phyloP scores from a whole-genome alignment of 345 rosid species.

The Ceriops zippeliana region DNA sequence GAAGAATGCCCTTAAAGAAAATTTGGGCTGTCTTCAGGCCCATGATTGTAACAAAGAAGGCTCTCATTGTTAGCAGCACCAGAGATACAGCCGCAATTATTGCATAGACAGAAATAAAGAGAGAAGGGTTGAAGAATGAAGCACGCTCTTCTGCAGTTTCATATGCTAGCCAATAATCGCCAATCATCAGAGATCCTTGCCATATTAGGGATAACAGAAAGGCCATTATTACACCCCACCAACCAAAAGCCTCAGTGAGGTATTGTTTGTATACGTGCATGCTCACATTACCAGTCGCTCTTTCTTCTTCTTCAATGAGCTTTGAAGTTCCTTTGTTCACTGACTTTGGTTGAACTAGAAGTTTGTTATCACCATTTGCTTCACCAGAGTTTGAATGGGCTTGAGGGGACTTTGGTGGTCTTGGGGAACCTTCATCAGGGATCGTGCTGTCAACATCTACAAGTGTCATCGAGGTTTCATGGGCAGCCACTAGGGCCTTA shows the following conservation, averaged over 20 bases:
- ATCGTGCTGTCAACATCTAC: conserved; percentile 51
- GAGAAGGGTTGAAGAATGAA: conserved; percentile 43
- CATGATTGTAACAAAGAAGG: conserved; percentile 49
- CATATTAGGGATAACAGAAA: conserved; percentile 58
- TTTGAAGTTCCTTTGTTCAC: conserved; percentile 49
- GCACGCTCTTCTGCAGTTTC: conserved; percentile 65
- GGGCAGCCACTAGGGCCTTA: conserved; percentile 75
- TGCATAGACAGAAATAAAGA: conserved; percentile 61
- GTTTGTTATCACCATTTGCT: conserved; percentile 47
- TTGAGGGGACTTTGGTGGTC: conserved; percentile 31
- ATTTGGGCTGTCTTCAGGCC: conserved; percentile 85
- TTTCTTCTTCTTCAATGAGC: conserved; percentile 85
- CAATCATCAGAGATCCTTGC: conserved; percentile 80
- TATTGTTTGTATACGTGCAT: conserved; percentile 65
- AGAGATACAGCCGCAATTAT: conserved; percentile 55
- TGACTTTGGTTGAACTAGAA: conserved; percentile 36
- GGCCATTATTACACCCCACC: conserved; percentile 72
- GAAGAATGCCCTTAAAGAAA: conserved; percentile 67
- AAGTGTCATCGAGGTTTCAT: conserved; percentile 78
- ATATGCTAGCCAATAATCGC: conserved; percentile 91
- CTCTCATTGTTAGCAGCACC: conserved; percentile 45
- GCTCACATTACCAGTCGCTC: conserved; percentile 78
- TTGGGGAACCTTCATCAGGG: conserved; percentile 35
- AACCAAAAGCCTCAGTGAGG: conserved; percentile 82
- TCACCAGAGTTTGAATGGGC: conserved; percentile 36